Evolutionary conservation across 257 asterid genomes (phyloP).

Genomic region (Capsicum chinense): DNA sequence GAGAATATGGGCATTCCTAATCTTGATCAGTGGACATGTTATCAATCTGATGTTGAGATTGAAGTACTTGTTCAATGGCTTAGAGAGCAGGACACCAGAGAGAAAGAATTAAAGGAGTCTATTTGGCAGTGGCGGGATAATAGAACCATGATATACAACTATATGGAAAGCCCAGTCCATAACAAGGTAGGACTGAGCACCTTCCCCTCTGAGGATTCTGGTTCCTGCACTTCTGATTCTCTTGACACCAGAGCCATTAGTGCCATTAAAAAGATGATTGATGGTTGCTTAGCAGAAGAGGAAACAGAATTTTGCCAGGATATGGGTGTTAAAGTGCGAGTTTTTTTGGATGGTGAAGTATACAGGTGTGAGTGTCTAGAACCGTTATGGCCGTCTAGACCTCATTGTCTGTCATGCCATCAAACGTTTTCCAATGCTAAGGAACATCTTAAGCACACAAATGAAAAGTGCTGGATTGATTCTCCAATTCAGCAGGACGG

Average conservation of each 20-base stretch:
- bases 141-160: constrained; percentile 48
- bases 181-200: constrained; percentile 37
- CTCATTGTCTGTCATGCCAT: constrained; percentile 80
- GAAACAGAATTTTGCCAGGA: constrained; percentile 37
- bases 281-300: constrained; percentile 50
- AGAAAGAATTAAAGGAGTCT: constrained; percentile 79
- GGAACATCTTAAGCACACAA: constrained; percentile 60
- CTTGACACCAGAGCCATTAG: constrained; percentile 64
- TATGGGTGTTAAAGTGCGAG: constrained; percentile 39
- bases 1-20: constrained; percentile 52
- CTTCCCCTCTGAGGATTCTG: constrained; percentile 35
- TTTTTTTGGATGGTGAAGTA: constrained; percentile 44
- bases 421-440: constrained; percentile 56
- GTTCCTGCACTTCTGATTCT: constrained; percentile 46
- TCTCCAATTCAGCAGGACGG: constrained; percentile 46
- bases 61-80: constrained; percentile 79
- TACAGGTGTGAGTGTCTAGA: constrained; percentile 86
- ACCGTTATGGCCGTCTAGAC: constrained; percentile 67
- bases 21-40: constrained; percentile 71
- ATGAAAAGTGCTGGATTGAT: constrained; percentile 53
- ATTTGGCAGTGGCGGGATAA: constrained; percentile 59
- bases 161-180: constrained; percentile 47
- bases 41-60: constrained; percentile 64
- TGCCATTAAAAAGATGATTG: constrained; percentile 56
- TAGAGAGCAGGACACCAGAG: constrained; percentile 64